phyloP scores from a whole-genome alignment of 768 basidiomycete species.

The Naganishia antarctica region DNA sequence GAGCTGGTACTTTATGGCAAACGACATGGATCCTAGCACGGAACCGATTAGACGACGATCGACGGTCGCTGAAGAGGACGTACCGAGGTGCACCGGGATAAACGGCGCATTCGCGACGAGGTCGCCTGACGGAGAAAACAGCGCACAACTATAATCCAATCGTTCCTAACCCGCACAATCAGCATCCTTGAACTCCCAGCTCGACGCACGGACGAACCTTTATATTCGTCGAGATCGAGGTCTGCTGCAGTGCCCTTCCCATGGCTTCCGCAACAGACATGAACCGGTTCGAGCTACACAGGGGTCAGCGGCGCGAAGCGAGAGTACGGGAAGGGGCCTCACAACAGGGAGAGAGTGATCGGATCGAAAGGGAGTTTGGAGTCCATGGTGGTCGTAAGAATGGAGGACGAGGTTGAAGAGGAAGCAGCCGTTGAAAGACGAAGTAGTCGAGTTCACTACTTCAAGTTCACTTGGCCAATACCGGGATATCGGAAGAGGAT shows the following conservation, averaged over 20 bases:
- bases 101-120: conserved; percentile 84
- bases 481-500: no score
- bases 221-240: conserved; percentile 88
- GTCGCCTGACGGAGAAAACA: conserved; percentile 91
- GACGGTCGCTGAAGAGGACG: background rate
- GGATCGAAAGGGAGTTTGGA: conserved; percentile 15
- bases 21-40: conserved; percentile 36
- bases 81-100: conserved; percentile 27
- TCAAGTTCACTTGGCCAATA: no score
- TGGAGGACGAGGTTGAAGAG: no score
- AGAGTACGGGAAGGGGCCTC: background rate
- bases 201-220: conserved; percentile 52
- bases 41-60: background rate
- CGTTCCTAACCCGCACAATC: conserved; percentile 56
- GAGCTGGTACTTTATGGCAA: conserved; percentile 44
- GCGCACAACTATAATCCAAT: conserved; percentile 87
- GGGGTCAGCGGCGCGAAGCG: conserved; percentile 42
- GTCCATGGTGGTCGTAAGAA: conserved; percentile 3
- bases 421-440: no score
- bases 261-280: conserved; percentile 97
- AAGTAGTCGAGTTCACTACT: no score
- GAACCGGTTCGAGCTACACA: conserved; percentile 82
- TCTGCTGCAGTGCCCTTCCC: conserved; percentile 84
- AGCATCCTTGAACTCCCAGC: background rate
- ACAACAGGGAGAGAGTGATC: conserved; percentile 26